Evolutionary conservation across 805 yeast species (phyloP).

Genomic region (Debaryomyces maramus): DNA sequence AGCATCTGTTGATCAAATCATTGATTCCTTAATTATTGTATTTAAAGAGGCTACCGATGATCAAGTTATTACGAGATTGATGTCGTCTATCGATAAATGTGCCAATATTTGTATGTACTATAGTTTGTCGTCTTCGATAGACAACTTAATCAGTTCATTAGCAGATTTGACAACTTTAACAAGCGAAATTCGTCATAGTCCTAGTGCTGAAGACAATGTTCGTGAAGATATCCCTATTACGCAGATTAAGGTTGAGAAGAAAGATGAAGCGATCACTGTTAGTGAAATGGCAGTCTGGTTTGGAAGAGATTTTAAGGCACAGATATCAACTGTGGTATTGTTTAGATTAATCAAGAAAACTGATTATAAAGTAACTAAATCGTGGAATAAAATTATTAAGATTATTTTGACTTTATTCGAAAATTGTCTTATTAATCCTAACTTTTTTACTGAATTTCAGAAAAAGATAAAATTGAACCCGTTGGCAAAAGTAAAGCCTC

Average conservation of each 20-base stretch:
- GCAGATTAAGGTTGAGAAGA: constrained; percentile 50
- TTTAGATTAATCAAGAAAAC: constrained; percentile 72
- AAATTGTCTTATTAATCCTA: constrained; percentile 68
- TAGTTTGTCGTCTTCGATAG: constrained; percentile 55
- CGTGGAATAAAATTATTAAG: constrained; percentile 63
- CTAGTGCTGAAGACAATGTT: constrained; percentile 24
- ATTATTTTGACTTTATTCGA: constrained; percentile 67
- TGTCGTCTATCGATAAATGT: constrained; percentile 84
- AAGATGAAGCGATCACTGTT: constrained; percentile 63
- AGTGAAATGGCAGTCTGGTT: constrained; percentile 79
- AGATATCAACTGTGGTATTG: constrained; percentile 80
- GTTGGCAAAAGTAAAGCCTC: constrained; percentile 65
- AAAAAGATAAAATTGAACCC: constrained; percentile 50
- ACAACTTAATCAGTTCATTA: constrained; percentile 63
- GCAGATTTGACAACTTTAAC: constrained; percentile 69
- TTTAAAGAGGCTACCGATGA: constrained; percentile 91
- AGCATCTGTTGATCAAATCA: constrained; percentile 59
- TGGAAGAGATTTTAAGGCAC: constrained; percentile 91
- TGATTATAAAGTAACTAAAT: constrained; percentile 46
- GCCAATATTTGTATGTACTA: constrained; percentile 73
- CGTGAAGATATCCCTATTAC: constrained; percentile 47
- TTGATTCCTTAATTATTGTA: constrained; percentile 70
- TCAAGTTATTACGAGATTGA: constrained; percentile 80
- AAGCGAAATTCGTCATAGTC: constrained; percentile 30
- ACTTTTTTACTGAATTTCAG: constrained; percentile 62